Evolutionary conservation across 176 grass and related monocot species (phyloP).

Genomic region (Eleusine coracana): DNA sequence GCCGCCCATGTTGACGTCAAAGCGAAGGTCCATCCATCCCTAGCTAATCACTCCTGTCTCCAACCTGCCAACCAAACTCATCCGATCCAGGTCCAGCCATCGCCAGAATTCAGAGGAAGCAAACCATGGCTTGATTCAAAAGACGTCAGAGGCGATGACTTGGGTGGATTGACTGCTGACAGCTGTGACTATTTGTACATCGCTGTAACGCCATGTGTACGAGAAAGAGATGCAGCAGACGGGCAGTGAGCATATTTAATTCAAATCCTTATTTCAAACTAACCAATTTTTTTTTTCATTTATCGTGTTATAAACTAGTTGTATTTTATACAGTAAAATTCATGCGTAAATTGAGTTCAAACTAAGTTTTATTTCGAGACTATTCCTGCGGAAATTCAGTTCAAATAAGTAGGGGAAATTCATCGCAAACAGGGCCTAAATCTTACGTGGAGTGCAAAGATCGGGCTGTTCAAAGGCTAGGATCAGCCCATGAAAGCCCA

Average conservation of each 20-base stretch:
- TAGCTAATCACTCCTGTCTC: conserved; percentile 16
- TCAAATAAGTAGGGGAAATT: background rate
- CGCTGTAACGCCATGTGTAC: background rate
- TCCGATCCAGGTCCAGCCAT: background rate
- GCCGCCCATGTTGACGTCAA: conserved; percentile 38
- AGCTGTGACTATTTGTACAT: background rate
- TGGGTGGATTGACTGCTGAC: background rate
- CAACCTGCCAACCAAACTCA: conserved; percentile 33
- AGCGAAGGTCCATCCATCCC: background rate
- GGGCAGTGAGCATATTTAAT: background rate
- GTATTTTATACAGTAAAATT: background rate
- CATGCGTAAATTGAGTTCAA: too few relatives aligned
- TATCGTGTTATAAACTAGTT: background rate
- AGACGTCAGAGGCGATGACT: background rate
- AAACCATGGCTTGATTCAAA: background rate
- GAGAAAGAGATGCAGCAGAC: background rate
- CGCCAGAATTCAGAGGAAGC: background rate
- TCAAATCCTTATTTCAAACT: background rate
- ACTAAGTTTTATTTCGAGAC: too few relatives aligned
- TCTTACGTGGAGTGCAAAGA: background rate
- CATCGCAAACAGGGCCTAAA: background rate
- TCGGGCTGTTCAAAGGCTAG: background rate
- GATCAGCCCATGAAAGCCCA: background rate
- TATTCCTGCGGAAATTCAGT: background rate
- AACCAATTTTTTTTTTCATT: background rate